Evolutionary conservation across 1,139 yeast species (phyloP).

Genomic region (Wickerhamomyces sp.): DNA sequence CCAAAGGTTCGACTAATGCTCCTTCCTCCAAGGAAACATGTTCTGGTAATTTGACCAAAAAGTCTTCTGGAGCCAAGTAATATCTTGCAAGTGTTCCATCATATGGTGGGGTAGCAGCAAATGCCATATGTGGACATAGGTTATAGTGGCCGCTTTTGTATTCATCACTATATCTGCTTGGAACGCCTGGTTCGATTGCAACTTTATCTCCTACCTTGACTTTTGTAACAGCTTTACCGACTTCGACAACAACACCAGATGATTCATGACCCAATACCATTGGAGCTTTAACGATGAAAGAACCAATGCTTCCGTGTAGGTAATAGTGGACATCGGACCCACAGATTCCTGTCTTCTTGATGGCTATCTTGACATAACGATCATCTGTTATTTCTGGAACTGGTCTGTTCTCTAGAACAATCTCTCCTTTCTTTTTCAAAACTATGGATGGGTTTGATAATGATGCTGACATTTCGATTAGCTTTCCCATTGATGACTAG

Average conservation of each 20-base stretch:
- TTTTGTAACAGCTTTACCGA: constrained; percentile 55
- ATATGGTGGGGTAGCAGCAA: constrained; percentile 83
- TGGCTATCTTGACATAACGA: constrained; percentile 67
- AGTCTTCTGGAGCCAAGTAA: constrained; percentile 77
- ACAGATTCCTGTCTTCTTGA: constrained; percentile 73
- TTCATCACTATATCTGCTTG: constrained; percentile 68
- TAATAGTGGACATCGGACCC: constrained; percentile 87
- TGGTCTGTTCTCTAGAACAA: constrained; percentile 60
- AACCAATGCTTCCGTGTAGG: constrained; percentile 74
- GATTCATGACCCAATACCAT: constrained; percentile 79
- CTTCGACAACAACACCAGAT: constrained; percentile 63
- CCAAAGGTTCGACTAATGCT: constrained; percentile 82
- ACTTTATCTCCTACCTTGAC: constrained; percentile 74
- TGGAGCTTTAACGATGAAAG: constrained; percentile 51
- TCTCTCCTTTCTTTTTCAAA: constrained; percentile 57
- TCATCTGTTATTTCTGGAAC: constrained; percentile 58
- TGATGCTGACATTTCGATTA: constrained; percentile 8
- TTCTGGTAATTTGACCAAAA: constrained; percentile 74
- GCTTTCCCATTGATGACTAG: not conserved
- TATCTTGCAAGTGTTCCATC: constrained; percentile 73
- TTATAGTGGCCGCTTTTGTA: constrained; percentile 76
- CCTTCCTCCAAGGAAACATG: constrained; percentile 78
- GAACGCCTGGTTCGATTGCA: constrained; percentile 57
- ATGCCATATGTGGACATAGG: constrained; percentile 75
- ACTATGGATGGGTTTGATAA: constrained; percentile 45